These are phyloP conservation scores for Hypoxylon sp. DNA, from an alignment of 2,329 filamentous ascomycete genomes.

Conservation along the genomic window DNA sequence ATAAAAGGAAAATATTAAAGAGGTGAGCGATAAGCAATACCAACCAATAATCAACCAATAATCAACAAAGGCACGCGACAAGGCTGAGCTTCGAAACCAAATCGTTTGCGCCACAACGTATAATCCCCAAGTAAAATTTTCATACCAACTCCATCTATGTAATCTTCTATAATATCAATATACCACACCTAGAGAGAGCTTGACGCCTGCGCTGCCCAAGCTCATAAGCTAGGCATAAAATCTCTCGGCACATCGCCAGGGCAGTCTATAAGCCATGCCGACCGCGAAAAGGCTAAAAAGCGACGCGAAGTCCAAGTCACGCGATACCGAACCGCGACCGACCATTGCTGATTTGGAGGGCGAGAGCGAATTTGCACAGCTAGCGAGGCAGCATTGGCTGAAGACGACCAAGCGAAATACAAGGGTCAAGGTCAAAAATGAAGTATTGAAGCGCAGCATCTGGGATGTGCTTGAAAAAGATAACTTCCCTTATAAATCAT, in stretches of 20 bases:
- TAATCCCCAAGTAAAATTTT: too few species aligned
- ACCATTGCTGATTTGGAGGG: constrained; percentile 79
- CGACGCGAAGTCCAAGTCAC: constrained; percentile 61
- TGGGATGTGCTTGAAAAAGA: constrained; percentile 91
- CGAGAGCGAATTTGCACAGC: constrained; percentile 79
- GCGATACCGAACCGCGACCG: constrained; percentile 67
- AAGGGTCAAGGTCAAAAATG: constrained; percentile 83
- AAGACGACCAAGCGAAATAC: constrained; percentile 72
- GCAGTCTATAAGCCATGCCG: constrained; percentile 60
- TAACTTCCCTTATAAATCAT: constrained; percentile 80
- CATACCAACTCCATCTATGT: neutral
- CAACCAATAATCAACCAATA: constrained; percentile 17
- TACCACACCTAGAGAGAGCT: constrained; percentile 12
- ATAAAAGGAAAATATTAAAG: constrained; percentile 13
- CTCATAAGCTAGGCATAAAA: constrained; percentile 31
- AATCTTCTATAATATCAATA: neutral
- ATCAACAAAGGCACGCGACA: constrained; percentile 47
- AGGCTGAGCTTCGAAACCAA: constrained; percentile 46
- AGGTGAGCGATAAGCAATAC: constrained; percentile 12
- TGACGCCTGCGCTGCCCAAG: constrained; percentile 29
- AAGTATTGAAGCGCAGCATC: constrained; percentile 87
- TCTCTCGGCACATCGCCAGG: constrained; percentile 40
- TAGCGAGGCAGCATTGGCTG: constrained; percentile 90
- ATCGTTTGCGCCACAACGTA: constrained; percentile 42
- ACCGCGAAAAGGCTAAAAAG: constrained; percentile 72